phyloP scores from a whole-genome alignment of 352 stramenopile species.

The Pythium rhizo-oryzae region DNA sequence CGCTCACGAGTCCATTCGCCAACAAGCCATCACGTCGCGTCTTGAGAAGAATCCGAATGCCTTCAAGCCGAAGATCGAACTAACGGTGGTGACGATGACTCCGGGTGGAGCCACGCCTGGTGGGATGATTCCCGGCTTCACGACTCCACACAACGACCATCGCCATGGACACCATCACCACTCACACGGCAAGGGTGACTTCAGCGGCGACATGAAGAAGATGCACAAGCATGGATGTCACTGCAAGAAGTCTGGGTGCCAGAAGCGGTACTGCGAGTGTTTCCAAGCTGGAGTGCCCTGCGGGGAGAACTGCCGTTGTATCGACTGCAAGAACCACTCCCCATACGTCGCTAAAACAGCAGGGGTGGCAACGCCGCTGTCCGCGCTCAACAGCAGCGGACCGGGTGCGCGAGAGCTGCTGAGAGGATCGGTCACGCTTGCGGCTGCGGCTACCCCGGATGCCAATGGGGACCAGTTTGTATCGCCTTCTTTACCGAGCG shows the following conservation, averaged over 20 bases:
- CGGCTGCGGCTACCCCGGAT: constrained; percentile 3
- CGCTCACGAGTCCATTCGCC: constrained; percentile 62
- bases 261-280: constrained; percentile 99
- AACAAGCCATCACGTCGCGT: constrained; percentile 88
- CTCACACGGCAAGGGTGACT: constrained; percentile 9
- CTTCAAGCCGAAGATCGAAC: constrained; percentile 96
- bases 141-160: constrained; percentile 25
- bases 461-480: constrained; percentile 43
- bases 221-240: constrained; percentile 96
- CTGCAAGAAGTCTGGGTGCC: constrained; percentile 96
- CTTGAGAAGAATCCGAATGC: constrained; percentile 95
- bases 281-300: constrained; percentile 91
- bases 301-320: constrained; percentile 90
- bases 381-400: constrained; percentile 29
- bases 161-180: constrained; percentile 5
- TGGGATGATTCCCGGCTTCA: constrained; percentile 13
- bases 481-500: constrained; percentile 54
- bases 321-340: constrained; percentile 86
- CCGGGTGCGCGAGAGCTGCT: constrained; percentile 41
- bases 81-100: constrained; percentile 11
- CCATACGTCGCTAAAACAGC: constrained; percentile 38
- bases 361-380: constrained; percentile 21
- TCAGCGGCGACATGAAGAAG: constrained; percentile 45
- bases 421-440: background rate
- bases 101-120: constrained; percentile 1